A percentile compares a stretch with the other conserved stretches of the same genome.
These are phyloP conservation scores for Lachancea meyersii DNA, from an alignment of 805 yeast genomes.

Conservation along the genomic window DNA sequence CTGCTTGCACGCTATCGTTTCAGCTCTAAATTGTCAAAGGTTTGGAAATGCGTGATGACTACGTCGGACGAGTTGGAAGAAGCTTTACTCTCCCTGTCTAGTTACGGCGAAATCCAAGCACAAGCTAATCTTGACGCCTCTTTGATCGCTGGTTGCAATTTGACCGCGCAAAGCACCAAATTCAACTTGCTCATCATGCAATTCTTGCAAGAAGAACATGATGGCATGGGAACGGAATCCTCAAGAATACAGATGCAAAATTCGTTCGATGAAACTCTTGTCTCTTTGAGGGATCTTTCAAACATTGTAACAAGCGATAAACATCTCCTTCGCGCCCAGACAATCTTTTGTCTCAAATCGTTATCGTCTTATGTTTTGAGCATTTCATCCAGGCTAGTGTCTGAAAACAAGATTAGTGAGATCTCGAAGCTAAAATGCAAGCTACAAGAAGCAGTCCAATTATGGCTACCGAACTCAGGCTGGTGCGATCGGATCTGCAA, in stretches of 20 bases:
- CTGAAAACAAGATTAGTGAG: background rate
- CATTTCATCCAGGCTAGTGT: background rate
- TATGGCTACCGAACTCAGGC: background rate
- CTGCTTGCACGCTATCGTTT: background rate
- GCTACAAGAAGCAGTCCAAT: background rate
- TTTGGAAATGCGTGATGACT: conserved; percentile 1
- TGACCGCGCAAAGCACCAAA: background rate
- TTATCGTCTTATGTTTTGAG: background rate
- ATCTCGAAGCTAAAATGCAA: background rate
- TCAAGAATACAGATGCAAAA: background rate
- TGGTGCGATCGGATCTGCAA: background rate
- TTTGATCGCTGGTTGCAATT: background rate
- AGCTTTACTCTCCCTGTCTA: background rate
- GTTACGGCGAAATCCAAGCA: background rate
- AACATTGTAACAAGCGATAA: background rate
- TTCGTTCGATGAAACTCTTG: background rate
- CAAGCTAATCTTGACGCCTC: background rate
- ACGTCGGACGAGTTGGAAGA: background rate
- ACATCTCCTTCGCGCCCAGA: background rate
- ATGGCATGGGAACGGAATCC: too few relatives aligned
- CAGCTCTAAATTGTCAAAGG: background rate
- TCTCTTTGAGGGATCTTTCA: background rate
- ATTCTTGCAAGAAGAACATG: background rate
- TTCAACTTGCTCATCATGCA: conserved; percentile 2
- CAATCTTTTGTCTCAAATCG: background rate